These are phyloP conservation scores for Thymus quinquecostatus DNA, from an alignment of 257 asterid species.

Conservation along the genomic window DNA sequence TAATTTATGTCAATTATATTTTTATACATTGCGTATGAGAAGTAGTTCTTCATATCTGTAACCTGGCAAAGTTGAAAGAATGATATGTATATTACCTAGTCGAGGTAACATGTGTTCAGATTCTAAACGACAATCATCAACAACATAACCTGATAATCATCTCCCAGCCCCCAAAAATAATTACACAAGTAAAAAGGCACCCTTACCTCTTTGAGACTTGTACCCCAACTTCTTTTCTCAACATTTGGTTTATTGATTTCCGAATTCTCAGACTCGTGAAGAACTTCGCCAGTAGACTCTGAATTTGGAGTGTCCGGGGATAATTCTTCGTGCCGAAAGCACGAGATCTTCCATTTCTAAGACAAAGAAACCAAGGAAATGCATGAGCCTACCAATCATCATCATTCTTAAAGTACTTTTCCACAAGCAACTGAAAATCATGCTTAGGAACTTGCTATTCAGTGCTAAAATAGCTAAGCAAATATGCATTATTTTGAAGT, in stretches of 20 bases:
- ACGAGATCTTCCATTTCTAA: conserved; percentile 22
- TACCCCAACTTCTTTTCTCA: conserved; percentile 12
- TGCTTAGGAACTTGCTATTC: not conserved
- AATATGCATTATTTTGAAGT: conserved; percentile 5
- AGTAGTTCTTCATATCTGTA: conserved; percentile 1
- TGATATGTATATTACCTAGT: conserved; percentile 9
- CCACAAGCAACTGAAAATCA: conserved; percentile 20
- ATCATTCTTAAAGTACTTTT: not conserved
- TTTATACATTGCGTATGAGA: conserved; percentile 9
- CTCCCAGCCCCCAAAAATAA: not conserved
- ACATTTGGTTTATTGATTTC: not conserved
- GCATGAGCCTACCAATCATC: not conserved
- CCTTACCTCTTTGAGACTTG: conserved; percentile 55
- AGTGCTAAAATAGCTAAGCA: conserved; percentile 16
- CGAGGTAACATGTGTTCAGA: conserved; percentile 13
- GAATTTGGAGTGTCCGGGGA: conserved; percentile 1
- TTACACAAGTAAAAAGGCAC: conserved; percentile 22
- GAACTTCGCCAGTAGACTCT: conserved; percentile 18
- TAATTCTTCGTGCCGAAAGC: conserved; percentile 22
- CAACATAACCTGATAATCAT: conserved; percentile 21
- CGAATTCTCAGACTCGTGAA: conserved; percentile 15
- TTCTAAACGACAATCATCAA: conserved; percentile 15
- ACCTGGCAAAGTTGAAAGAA: conserved; percentile 10
- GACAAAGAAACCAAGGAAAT: conserved; percentile 26
- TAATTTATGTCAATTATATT: not conserved